phyloP scores from a whole-genome alignment of 768 basidiomycete genomes.

The Mycena leptocephala region DNA sequence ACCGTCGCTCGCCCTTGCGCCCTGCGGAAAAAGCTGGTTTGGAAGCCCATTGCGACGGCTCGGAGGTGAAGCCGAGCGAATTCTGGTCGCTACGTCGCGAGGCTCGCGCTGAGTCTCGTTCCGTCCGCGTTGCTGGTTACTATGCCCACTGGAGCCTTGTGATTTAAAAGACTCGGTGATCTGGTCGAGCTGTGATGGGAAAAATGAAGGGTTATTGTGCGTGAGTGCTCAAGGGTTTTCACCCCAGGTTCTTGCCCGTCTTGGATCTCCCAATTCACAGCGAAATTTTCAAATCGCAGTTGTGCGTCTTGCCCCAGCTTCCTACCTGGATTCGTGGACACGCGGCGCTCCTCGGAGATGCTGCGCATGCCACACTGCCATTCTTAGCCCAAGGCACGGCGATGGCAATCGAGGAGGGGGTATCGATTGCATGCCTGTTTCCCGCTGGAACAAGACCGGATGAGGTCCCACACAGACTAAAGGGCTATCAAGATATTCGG shows the following conservation, averaged over 20 bases:
- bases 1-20: background rate
- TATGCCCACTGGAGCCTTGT: background rate
- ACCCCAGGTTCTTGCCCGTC: constrained; percentile 17
- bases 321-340: constrained; percentile 23
- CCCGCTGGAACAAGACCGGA: too few relatives aligned
- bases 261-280: constrained; percentile 7
- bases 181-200: too few relatives aligned
- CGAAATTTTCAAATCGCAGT: constrained; percentile 13
- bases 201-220: too few relatives aligned
- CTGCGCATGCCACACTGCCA: constrained; percentile 43
- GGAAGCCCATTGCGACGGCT: background rate
- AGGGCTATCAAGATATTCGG: too few relatives aligned
- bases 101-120: too few relatives aligned
- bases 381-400: too few relatives aligned
- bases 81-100: background rate
- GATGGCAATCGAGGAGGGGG: too few relatives aligned
- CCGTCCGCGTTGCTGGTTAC: too few relatives aligned
- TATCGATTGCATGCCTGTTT: too few relatives aligned
- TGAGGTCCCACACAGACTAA: too few relatives aligned
- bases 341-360: constrained; percentile 22
- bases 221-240: background rate
- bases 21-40: background rate
- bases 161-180: too few relatives aligned
- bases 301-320: constrained; percentile 11
- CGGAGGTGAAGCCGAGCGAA: background rate